These are phyloP conservation scores for Phytophthora tentaculata DNA, from an alignment of 352 stramenopile genomes.

Conservation along the genomic window DNA sequence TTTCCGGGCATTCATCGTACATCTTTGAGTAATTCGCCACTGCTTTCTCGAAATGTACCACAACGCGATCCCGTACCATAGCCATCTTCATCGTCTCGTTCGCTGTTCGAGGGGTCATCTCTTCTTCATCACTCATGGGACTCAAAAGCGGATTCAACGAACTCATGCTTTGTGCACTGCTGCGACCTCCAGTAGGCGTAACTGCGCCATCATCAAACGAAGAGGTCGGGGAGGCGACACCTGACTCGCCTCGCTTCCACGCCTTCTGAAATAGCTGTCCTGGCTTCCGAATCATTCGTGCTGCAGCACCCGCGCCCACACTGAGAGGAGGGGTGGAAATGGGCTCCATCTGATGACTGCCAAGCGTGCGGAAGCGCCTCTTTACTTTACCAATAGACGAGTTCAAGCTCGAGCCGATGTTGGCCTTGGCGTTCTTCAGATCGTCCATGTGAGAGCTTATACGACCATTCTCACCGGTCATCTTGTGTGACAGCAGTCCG, in stretches of 20 bases:
- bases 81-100: slow-evolving; percentile 25
- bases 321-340: slow-evolving; percentile 36
- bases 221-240: slow-evolving; percentile 28
- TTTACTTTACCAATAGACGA: slow-evolving; percentile 79
- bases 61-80: slow-evolving; percentile 55
- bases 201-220: slow-evolving; percentile 36
- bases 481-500: slow-evolving; percentile 45
- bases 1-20: slow-evolving; percentile 64
- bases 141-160: slow-evolving; percentile 37
- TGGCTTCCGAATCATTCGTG: slow-evolving; percentile 77
- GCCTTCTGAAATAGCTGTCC: slow-evolving; percentile 74
- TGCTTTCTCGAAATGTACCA: slow-evolving; percentile 64
- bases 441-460: slow-evolving; percentile 61
- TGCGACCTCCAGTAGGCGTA: slow-evolving; percentile 31
- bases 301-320: slow-evolving; percentile 38
- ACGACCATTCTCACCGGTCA: slow-evolving; percentile 26
- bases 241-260: slow-evolving; percentile 46
- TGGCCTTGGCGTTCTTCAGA: slow-evolving; percentile 76
- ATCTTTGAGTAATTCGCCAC: slow-evolving; percentile 65
- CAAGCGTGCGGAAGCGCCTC: slow-evolving; percentile 68
- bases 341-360: slow-evolving; percentile 55
- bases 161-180: slow-evolving; percentile 13
- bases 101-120: slow-evolving; percentile 8
- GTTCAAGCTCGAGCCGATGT: slow-evolving; percentile 78
- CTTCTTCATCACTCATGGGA: slow-evolving; percentile 28